Conservation (phyloP, 2,329 filamentous ascomycete genomes). For the Clonostachys solani region DNA sequence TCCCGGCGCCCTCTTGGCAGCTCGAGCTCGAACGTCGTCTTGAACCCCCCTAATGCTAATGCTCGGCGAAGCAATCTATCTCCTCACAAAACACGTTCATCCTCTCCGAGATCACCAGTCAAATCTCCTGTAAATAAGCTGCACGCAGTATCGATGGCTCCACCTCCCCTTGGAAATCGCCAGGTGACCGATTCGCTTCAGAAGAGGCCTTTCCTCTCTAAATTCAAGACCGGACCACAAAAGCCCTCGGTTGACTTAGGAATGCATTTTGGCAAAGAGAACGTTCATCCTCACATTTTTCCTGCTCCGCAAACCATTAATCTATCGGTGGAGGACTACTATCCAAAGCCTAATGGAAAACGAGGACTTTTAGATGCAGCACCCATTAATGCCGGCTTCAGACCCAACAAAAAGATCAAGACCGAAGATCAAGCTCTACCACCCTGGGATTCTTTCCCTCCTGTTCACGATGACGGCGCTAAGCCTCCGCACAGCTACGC, state of each 20-base stretch:
- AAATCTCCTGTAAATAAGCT: conserved; percentile 48
- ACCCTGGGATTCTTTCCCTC: conserved; percentile 51
- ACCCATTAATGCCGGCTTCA: conserved; percentile 60
- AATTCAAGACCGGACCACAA: conserved; percentile 52
- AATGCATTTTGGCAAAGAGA: conserved; percentile 45
- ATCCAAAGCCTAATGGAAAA: conserved; percentile 49
- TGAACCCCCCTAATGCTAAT: conserved; percentile 50
- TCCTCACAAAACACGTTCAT: conserved; percentile 62
- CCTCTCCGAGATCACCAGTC: conserved; percentile 59
- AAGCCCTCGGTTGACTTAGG: conserved; percentile 28
- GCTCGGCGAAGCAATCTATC: conserved; percentile 47
- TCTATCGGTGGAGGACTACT: conserved; percentile 47
- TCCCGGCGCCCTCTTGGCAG: conserved; percentile 41
- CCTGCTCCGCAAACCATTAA: conserved; percentile 41
- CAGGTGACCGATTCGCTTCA: conserved; percentile 63
- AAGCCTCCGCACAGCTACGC: conserved; percentile 95
- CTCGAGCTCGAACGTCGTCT: conserved; percentile 57
- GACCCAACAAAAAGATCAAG: conserved; percentile 65
- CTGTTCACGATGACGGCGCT: conserved; percentile 76
- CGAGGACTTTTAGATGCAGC: conserved; percentile 69
- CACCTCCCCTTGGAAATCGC: conserved; percentile 45
- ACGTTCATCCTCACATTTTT: conserved; percentile 46
- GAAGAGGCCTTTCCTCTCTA: conserved; percentile 65
- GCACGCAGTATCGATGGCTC: conserved; percentile 63
- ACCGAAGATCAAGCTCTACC: conserved; percentile 52